These are phyloP conservation scores for Pyrus communis DNA, from an alignment of 306 rosid genomes.

Conservation along the genomic window DNA sequence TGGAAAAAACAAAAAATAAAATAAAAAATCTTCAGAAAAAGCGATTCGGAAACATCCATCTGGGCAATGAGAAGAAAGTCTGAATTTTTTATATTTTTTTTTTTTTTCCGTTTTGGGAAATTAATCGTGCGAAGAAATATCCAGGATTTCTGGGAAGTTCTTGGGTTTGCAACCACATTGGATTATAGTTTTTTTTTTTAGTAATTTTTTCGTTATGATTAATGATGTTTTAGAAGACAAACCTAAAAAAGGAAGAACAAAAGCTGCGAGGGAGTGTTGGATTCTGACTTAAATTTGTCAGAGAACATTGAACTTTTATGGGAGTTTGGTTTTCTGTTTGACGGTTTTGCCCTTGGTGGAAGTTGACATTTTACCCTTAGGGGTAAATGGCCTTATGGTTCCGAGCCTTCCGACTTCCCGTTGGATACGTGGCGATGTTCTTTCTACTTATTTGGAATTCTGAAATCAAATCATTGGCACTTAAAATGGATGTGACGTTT, in stretches of 20 bases:
- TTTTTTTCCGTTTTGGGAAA: neutral
- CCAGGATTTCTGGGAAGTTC: constrained; percentile 2
- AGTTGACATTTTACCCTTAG: neutral
- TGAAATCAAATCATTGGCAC: too few species aligned
- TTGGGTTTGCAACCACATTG: neutral
- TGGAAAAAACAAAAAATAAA: neutral
- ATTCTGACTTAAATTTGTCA: constrained; percentile 28
- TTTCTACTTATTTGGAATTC: neutral
- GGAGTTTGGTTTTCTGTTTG: neutral
- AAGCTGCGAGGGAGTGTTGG: constrained; percentile 21
- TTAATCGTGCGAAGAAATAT: neutral
- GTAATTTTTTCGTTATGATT: constrained; percentile 7
- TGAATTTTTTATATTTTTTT: neutral
- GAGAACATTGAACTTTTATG: constrained; percentile 15
- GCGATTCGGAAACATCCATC: neutral
- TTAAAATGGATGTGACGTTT: rapidly evolving
- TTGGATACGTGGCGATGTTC: neutral
- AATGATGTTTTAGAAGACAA: constrained; percentile 14
- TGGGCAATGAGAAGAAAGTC: constrained; percentile 4
- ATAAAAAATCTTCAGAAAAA: constrained; percentile 7
- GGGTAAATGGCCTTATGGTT: neutral
- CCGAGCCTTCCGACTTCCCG: neutral
- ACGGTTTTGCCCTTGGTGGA: constrained; percentile 13
- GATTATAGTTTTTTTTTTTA: neutral
- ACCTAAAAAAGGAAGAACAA: constrained; percentile 18